phyloP scores from a whole-genome alignment of 495 filamentous ascomycete species.

The Penicillium macrosclerotiorum region DNA sequence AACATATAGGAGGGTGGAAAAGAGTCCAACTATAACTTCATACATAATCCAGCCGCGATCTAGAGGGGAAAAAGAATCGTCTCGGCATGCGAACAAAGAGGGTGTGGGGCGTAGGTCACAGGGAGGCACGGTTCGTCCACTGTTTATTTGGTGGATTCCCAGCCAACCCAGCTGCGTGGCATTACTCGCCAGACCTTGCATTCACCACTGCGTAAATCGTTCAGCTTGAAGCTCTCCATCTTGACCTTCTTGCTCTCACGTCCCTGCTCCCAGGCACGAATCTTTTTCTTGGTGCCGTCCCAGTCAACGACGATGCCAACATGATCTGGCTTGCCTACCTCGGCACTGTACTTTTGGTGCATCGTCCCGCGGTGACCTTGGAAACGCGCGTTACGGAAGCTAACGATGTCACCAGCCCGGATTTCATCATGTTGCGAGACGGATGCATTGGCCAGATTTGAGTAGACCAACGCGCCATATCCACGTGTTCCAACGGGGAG shows the following conservation, averaged over 20 bases:
- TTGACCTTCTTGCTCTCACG: constrained; percentile 93
- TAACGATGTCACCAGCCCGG: constrained; percentile 87
- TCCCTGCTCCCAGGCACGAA: constrained; percentile 92
- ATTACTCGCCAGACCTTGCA: constrained; percentile 98
- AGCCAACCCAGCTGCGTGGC: constrained; percentile 87
- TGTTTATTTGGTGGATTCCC: constrained; percentile 52
- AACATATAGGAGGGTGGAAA: constrained; percentile 10
- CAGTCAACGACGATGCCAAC: constrained; percentile 96
- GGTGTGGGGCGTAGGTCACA: too few relatives aligned
- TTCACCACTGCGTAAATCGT: constrained; percentile 88
- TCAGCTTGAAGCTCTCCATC: constrained; percentile 88
- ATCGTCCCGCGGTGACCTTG: constrained; percentile 93
- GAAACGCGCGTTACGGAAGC: constrained; percentile 90
- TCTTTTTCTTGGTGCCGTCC: constrained; percentile 99
- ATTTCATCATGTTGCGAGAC: constrained; percentile 92
- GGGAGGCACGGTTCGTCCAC: too few relatives aligned
- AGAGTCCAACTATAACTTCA: constrained; percentile 17
- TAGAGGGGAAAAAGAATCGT: constrained; percentile 14
- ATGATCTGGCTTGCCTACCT: constrained; percentile 91
- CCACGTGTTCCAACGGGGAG: constrained; percentile 79
- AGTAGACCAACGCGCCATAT: constrained; percentile 90
- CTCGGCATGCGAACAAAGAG: not conserved
- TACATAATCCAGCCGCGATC: constrained; percentile 19
- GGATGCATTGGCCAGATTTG: constrained; percentile 89
- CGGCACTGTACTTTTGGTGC: constrained; percentile 87